These are phyloP conservation scores for Stylosanthes scabra DNA, from an alignment of 331 rosid species.

Conservation along the genomic window DNA sequence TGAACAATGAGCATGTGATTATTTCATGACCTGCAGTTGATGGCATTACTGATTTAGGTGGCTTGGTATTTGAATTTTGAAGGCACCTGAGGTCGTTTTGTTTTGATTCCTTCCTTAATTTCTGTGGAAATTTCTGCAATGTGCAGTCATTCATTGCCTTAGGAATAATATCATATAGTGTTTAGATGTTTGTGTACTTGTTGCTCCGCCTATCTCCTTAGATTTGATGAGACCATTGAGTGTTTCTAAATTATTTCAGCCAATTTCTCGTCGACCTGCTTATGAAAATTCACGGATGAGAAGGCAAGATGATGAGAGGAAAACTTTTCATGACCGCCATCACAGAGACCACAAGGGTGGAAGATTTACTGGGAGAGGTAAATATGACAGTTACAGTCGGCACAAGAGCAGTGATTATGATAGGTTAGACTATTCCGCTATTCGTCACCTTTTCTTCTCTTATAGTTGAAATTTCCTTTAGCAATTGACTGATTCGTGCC, in stretches of 20 bases:
- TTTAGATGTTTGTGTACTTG: background rate
- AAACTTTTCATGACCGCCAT: slow-evolving; percentile 44
- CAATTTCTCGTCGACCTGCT: slow-evolving; percentile 54
- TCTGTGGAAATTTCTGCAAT: background rate
- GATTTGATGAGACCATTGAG: slow-evolving; percentile 24
- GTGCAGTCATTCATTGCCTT: slow-evolving; percentile 7
- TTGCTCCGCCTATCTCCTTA: background rate
- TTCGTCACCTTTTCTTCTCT: slow-evolving; percentile 7
- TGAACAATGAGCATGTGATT: background rate
- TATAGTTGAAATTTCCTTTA: background rate
- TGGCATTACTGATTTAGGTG: slow-evolving; percentile 1
- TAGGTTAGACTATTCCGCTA: slow-evolving; percentile 51
- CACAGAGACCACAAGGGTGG: slow-evolving; percentile 56
- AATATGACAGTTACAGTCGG: slow-evolving; percentile 43
- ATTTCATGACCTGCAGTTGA: slow-evolving; percentile 19
- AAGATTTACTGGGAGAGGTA: slow-evolving; percentile 57
- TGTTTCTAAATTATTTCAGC: slow-evolving; percentile 46
- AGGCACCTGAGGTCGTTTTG: background rate
- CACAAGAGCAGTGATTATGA: slow-evolving; percentile 50
- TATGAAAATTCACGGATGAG: slow-evolving; percentile 55
- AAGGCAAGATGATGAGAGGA: slow-evolving; percentile 56
- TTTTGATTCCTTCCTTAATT: background rate
- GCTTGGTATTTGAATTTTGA: background rate
- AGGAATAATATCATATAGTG: background rate
- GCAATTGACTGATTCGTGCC: background rate